These are phyloP conservation scores for Babesia gibsoni DNA, from an alignment of 169 alveolate genomes.

Conservation along the genomic window DNA sequence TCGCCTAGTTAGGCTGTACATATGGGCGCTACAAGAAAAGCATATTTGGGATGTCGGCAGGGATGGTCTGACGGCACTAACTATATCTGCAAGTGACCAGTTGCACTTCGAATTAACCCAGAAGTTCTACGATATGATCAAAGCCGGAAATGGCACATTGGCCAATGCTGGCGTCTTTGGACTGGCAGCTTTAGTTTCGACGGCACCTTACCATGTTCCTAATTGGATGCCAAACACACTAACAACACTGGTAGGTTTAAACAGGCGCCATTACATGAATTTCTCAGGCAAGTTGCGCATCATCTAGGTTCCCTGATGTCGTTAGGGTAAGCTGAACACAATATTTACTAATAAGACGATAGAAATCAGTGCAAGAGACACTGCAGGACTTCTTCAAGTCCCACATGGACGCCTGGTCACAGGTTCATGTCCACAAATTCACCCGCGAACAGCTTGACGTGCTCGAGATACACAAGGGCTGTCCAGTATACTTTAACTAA, in stretches of 20 bases:
- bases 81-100: conserved; percentile 22
- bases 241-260: conserved; percentile 32
- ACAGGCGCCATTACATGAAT: neutral
- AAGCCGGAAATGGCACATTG: neutral
- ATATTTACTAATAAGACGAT: neutral
- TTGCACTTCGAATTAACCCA: conserved; percentile 25
- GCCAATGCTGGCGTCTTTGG: conserved; percentile 43
- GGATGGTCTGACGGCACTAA: conserved; percentile 17
- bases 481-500: conserved; percentile 70
- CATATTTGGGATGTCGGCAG: conserved; percentile 15
- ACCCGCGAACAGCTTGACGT: conserved; percentile 68
- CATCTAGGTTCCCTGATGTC: conserved; percentile 30
- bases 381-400: conserved; percentile 73
- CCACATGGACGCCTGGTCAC: conserved; percentile 75
- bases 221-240: conserved; percentile 55
- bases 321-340: conserved; percentile 15
- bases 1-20: conserved; percentile 1
- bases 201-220: conserved; percentile 60
- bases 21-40: conserved; percentile 9
- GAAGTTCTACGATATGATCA: conserved; percentile 15
- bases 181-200: conserved; percentile 37
- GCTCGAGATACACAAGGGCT: conserved; percentile 73
- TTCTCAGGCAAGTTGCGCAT: conserved; percentile 51
- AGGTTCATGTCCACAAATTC: conserved; percentile 64
- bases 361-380: conserved; percentile 37